A percentile compares a stretch with the other conserved stretches of the same genome.
Evolutionary conservation across 225 moss, liverwort and hornwort genomes (phyloP).

Genomic region (Asterella californica): DNA sequence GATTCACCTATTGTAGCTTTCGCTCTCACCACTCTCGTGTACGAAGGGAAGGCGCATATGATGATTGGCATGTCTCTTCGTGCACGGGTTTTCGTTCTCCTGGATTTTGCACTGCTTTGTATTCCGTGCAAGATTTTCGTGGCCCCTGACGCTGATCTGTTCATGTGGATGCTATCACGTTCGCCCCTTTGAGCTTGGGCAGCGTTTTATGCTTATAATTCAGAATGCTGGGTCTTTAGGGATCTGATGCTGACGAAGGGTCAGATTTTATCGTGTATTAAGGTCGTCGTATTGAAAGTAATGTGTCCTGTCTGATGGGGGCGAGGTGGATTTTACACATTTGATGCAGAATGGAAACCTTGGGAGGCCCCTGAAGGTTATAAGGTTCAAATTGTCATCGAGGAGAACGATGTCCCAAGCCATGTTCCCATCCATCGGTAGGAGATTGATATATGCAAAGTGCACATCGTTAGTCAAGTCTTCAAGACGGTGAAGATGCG

Average conservation of each 20-base stretch:
- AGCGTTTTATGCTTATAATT: neutral
- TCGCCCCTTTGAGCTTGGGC: neutral
- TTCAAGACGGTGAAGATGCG: neutral
- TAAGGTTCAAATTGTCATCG: slow-evolving; percentile 72
- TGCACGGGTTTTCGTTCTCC: neutral
- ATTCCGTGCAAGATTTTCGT: neutral
- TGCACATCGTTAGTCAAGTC: neutral
- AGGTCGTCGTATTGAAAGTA: neutral
- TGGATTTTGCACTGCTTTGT: neutral
- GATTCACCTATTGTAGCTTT: neutral
- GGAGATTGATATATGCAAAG: neutral
- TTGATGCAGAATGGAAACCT: slow-evolving; percentile 83
- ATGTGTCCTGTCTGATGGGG: neutral
- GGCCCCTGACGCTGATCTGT: neutral
- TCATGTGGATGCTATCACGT: neutral
- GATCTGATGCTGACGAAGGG: neutral
- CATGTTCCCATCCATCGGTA: slow-evolving; percentile 74
- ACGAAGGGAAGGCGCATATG: neutral
- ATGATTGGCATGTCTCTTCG: neutral
- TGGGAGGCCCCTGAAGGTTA: slow-evolving; percentile 90
- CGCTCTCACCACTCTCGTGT: neutral
- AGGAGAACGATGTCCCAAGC: slow-evolving; percentile 67
- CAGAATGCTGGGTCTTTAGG: too few relatives aligned
- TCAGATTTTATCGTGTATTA: too few relatives aligned
- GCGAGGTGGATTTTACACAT: neutral